Evolutionary conservation across 371 early-diverging fungal species (phyloP).

Genomic region (Mortierella sp.): DNA sequence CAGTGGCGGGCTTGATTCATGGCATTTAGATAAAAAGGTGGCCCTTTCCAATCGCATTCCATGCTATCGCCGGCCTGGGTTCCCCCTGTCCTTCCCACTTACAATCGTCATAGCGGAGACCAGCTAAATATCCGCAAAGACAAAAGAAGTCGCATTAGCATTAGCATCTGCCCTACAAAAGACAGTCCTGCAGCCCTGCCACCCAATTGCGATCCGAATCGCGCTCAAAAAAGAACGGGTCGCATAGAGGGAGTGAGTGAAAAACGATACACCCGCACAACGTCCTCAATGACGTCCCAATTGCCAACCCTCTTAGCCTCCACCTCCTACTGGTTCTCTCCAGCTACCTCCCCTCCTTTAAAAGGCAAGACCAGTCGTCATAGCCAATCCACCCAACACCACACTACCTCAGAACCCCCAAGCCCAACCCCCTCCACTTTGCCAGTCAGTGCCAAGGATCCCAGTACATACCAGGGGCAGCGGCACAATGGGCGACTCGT

Average conservation of each 20-base stretch:
- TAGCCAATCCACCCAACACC: neutral
- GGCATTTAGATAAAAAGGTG: too few species aligned
- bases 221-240: neutral
- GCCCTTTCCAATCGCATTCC: neutral
- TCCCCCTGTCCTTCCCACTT: neutral
- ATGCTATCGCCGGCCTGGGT: neutral
- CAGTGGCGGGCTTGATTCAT: too few species aligned
- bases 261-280: neutral
- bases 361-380: neutral
- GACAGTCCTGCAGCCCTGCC: neutral
- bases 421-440: neutral
- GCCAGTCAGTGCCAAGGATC: neutral
- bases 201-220: neutral
- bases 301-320: neutral
- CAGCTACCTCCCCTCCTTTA: neutral
- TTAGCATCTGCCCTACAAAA: neutral
- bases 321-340: neutral
- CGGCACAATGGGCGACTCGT: slow-evolving; percentile 31
- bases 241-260: too few species aligned
- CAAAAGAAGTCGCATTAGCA: neutral
- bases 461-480: neutral
- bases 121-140: neutral
- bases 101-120: neutral
- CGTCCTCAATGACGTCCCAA: neutral
- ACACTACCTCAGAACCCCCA: neutral